Evolutionary conservation across 768 basidiomycete genomes (phyloP).

Genomic region (Leccinum variicolor): DNA sequence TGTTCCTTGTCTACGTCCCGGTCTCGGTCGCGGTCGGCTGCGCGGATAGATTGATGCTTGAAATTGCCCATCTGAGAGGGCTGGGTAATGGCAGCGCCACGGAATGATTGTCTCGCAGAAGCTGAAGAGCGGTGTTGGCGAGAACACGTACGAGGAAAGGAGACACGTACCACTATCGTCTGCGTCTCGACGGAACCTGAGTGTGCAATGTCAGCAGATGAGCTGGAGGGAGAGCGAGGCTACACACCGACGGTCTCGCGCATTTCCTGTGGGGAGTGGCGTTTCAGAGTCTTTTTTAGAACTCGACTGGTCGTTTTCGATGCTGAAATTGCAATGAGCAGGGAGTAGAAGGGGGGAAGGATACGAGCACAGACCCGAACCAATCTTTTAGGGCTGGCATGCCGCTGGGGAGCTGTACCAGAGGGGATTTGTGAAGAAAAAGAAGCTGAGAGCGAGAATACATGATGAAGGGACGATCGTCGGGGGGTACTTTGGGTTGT

Average conservation of each 20-base stretch:
- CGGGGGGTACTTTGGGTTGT: constrained; percentile 7
- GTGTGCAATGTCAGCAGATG: constrained; percentile 9
- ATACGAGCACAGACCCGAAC: constrained; percentile 67
- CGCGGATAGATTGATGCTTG: constrained; percentile 80
- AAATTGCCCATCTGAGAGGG: constrained; percentile 94
- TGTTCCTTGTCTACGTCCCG: constrained; percentile 44
- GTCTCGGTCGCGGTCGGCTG: constrained; percentile 56
- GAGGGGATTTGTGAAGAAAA: constrained; percentile 65
- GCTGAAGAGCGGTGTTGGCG: constrained; percentile 36
- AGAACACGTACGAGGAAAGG: constrained; percentile 1
- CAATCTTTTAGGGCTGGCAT: constrained; percentile 85
- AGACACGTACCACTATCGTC: constrained; percentile 64
- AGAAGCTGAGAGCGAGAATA: constrained; percentile 74
- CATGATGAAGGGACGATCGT: constrained; percentile 47
- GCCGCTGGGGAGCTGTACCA: constrained; percentile 63
- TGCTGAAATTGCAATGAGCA: constrained; percentile 33
- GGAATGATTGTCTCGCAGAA: constrained; percentile 62
- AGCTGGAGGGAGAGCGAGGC: neutral
- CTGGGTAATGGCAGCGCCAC: constrained; percentile 60
- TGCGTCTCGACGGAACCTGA: constrained; percentile 70
- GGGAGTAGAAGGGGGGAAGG: constrained; percentile 7
- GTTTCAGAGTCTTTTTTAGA: constrained; percentile 62
- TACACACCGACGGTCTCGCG: constrained; percentile 67
- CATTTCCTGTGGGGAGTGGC: constrained; percentile 44
- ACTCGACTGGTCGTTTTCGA: constrained; percentile 43